Evolutionary conservation across 805 yeast species (phyloP), one percentile per base, ranked within the genome.

Genomic region (Citeromyces matritensis): DNA sequence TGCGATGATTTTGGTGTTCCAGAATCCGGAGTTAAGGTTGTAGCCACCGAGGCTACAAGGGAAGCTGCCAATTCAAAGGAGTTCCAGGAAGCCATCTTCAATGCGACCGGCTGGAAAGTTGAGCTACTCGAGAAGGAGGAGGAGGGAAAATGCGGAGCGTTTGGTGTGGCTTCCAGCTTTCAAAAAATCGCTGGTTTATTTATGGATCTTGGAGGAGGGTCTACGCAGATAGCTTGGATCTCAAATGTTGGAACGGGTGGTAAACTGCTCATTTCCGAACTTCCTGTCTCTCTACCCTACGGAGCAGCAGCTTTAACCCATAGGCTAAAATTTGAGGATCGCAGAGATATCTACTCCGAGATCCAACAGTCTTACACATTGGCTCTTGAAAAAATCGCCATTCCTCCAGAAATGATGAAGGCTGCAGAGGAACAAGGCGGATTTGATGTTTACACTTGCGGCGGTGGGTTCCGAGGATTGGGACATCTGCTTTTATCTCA

Each of bases 1-100:
- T 80, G 88, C 47, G 71, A 65, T 33, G 84, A 76, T 49, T 79
- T 79, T 43, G 84, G 83, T 15, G 85, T 79, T 2, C 65, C 72
- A 5, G 45, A 51, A 19, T 63, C 62, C 32, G 66, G 74, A 11
- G 81, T 77, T 9, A 55, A 69, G 36, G 75, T 79, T 1, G 74
- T 78, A 13, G 84, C 83, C 6, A 76, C 86, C 0, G 84, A 78
- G 41, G 83, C 84, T 1, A 71, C 80, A 1, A 62, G 83, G 42
- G 75, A 71, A 38, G 83, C 84, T 2, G 55, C 73, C 4, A 78
- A 78, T 41, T 65, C 76, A 1, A 62, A 60, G 30, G 73, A 69
- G 34, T 69, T 79, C 42, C 58, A 73, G 26, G 60, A 61, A 13
- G 66, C 71, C 4, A 65, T 79, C 19, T 59, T 49, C 31, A 58